Evolutionary conservation across 768 basidiomycete species (phyloP), one percentile per base, ranked within the genome.

Genomic region (Russula sp.): DNA sequence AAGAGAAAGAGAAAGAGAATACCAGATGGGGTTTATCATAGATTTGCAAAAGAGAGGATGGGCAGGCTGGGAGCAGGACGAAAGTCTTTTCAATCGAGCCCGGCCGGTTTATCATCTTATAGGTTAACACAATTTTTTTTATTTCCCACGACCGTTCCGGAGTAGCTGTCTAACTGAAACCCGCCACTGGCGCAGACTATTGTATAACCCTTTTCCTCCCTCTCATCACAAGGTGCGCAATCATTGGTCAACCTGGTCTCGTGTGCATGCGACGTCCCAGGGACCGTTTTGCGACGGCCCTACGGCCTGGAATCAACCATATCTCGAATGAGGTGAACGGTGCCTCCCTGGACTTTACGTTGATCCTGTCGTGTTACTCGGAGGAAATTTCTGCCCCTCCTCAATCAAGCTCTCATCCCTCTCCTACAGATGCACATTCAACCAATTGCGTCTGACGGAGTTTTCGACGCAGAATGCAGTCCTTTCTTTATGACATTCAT

Each of bases 11-110:
- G 20, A 11, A 45, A 49, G 52, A 48, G 42, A 14, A 27, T 52
- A 71, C 70, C 69, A 66, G 61, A 53, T 50, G 49, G 63, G 59
- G 60, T 62, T 57, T 66, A 68, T 66, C 70, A 70, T 70, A 71
- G 66, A 70, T 63, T 57, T 60, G 45, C 54, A 63, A 62, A 44
- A 55, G 55, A 42, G 14, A 47, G 53, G 45, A 58, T 65, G 51
- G 55, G 49, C 7, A 22, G 37, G 60, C 44, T 48, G 35, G 31
- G 27, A 27, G 45, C 10, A 13, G n/a, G 5, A 8, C 47, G 4
- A 27, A 40, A 40, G 13, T 11, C 13, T 16, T 10, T 48, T 48
- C 4, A 5, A 48, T 4, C 4, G 4, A 27, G 22, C 8, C n/a
- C 3, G 22, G 11, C 3, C 4, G 11, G 14, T 48, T 48, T 27